Conservation (phyloP, 495 filamentous ascomycete genomes). For the Penicillium arizonense region DNA sequence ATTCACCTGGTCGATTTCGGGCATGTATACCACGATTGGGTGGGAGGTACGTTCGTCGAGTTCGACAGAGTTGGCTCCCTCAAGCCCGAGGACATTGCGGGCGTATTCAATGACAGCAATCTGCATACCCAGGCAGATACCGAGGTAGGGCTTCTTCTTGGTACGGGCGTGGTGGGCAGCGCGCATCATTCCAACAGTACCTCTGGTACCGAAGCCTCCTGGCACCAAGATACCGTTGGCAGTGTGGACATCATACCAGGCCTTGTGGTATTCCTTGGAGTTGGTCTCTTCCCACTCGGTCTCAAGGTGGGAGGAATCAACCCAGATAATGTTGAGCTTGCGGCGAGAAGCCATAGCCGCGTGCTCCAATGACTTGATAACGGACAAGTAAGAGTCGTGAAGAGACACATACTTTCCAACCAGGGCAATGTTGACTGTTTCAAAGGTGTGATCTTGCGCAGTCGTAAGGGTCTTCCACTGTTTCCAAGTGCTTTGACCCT, state of each 20-base stretch:
- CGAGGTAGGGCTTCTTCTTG: constrained; percentile 78
- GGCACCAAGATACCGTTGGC: constrained; percentile 58
- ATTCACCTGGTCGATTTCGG: constrained; percentile 70
- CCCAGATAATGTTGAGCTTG: constrained; percentile 78
- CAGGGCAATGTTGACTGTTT: constrained; percentile 76
- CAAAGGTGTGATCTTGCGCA: constrained; percentile 57
- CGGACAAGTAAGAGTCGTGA: constrained; percentile 80
- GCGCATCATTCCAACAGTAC: constrained; percentile 83
- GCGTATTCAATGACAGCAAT: constrained; percentile 89
- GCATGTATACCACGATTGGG: constrained; percentile 84
- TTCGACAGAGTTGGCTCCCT: constrained; percentile 64
- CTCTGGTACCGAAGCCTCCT: constrained; percentile 84
- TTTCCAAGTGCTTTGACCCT: constrained; percentile 66
- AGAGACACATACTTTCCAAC: constrained; percentile 89
- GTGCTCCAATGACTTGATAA: constrained; percentile 86
- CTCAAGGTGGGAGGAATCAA: constrained; percentile 84
- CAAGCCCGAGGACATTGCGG: constrained; percentile 64
- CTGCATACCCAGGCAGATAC: constrained; percentile 95
- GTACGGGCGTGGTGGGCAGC: constrained; percentile 81
- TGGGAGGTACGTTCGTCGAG: constrained; percentile 55
- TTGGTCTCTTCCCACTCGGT: constrained; percentile 49
- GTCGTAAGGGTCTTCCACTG: constrained; percentile 70
- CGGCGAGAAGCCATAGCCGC: constrained; percentile 80
- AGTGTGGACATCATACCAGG: constrained; percentile 77
- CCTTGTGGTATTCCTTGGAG: constrained; percentile 79